Evolutionary conservation across 2,329 filamentous ascomycete genomes (phyloP).

Genomic region (Tolypocladium tropicale): DNA sequence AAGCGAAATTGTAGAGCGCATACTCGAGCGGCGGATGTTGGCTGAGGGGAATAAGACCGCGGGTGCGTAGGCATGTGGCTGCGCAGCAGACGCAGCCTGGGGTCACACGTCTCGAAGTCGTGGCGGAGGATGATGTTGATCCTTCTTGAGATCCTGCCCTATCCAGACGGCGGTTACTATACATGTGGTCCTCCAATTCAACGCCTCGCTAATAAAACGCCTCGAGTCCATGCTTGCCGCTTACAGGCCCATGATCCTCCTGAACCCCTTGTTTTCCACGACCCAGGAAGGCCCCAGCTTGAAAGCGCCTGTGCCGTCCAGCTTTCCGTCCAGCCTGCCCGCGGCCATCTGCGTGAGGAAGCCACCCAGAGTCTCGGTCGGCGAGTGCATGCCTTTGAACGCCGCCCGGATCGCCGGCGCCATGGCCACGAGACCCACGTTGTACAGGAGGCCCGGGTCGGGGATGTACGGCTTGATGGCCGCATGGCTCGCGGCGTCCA

Average conservation of each 20-base stretch:
- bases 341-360: slow-evolving; percentile 36
- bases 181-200: no score
- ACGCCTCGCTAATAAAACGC: no score
- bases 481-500: slow-evolving; percentile 39
- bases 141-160: slow-evolving; percentile 47
- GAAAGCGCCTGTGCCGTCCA: slow-evolving; percentile 19
- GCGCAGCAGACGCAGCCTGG: no score
- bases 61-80: no score
- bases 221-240: no score
- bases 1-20: no score
- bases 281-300: slow-evolving; percentile 24
- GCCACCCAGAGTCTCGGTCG: slow-evolving; percentile 31
- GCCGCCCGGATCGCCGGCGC: slow-evolving; percentile 12
- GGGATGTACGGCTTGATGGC: slow-evolving; percentile 33
- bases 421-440: slow-evolving; percentile 9
- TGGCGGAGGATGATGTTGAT: slow-evolving; percentile 57
- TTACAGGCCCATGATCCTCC: slow-evolving; percentile 21
- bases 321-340: slow-evolving; percentile 20
- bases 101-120: slow-evolving; percentile 53
- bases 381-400: slow-evolving; percentile 20
- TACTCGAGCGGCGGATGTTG: no score
- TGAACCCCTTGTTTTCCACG: slow-evolving; percentile 23
- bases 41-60: no score
- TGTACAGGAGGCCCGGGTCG: slow-evolving; percentile 9
- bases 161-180: slow-evolving; percentile 55